Base-by-base conservation (phyloP, 2,329 filamentous ascomycete species). In the Cytospora piceae region DNA sequence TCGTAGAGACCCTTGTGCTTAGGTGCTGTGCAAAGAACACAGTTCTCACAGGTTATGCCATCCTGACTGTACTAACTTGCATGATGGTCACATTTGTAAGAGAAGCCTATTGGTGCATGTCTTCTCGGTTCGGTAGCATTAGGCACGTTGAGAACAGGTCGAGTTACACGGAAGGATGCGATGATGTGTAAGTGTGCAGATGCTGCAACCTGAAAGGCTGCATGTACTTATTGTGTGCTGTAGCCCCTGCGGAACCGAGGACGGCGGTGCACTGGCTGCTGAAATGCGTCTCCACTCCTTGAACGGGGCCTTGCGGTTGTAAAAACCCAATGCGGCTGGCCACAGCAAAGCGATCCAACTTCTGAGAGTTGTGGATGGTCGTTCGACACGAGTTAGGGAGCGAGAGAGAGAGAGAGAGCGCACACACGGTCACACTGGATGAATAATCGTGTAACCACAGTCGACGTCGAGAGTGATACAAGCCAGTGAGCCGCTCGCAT, bases 151-250 rank as follows among this genome's bases (percentile, higher is more conserved):
- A 62, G 46, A 49, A 49, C 55, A 55, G 51, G 58, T 67, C 51
- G 56, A 27, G 63, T 67, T 59, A 67, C 66, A 67, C 63, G 20
- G 42, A 59, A 62, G 66, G 62, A 67, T 67, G 39, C 54, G 52
- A 64, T 67, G 66, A 61, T 56, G 51, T 62, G 62, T 54, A 60
- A 59, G 8, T 34, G 60, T 61, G 61, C 49, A 62, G 49, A 42
- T 55, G n/a, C 58, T 29, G 49, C 46, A 52, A 29, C 54, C 55
- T 64, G 61, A n/a, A 37, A 67, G 56, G 39, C 29, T 56, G 58
- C 62, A 52, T 27, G 54, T 32, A 46, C 60, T 32, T 37, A 39
- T 39, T 39, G 15, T 39, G 37, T 39, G 37, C 37, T 39, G 14
- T 39, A 39, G 37, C 37, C 37, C 37, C 34, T 37, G 34, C 34